Conservation (phyloP, 2,329 filamentous ascomycete species). For the Alternaria angustiovoidea region DNA sequence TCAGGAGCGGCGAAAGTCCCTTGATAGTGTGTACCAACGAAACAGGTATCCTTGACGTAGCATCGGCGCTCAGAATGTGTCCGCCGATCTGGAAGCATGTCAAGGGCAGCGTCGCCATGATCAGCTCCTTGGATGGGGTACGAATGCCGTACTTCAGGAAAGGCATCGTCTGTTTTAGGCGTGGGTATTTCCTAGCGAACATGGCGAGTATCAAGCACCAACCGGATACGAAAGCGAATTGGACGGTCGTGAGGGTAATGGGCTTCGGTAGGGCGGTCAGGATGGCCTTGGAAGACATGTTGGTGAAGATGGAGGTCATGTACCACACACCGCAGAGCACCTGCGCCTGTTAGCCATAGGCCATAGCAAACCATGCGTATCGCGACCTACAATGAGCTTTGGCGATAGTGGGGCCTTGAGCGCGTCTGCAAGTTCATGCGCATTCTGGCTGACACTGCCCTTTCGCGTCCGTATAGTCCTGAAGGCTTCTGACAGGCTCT, state of each 20-base stretch:
- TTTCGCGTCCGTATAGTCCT: conserved; percentile 80
- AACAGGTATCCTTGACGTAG: conserved; percentile 93
- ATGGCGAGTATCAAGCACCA: conserved; percentile 85
- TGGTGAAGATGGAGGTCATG: conserved; percentile 91
- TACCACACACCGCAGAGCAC: conserved; percentile 91
- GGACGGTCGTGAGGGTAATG: conserved; percentile 87
- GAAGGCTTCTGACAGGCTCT: conserved; percentile 89
- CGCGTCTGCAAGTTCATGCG: conserved; percentile 90
- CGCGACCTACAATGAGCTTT: conserved; percentile 76
- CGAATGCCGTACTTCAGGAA: conserved; percentile 86
- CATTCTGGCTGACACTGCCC: conserved; percentile 89
- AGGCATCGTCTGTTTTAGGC: conserved; percentile 74
- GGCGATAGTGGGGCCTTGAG: conserved; percentile 89
- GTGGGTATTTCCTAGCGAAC: conserved; percentile 75
- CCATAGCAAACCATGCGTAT: conserved; percentile 31
- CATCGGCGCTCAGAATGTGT: conserved; percentile 91
- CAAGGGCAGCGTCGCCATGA: conserved; percentile 87
- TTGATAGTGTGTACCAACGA: conserved; percentile 99
- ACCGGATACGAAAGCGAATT: conserved; percentile 90
- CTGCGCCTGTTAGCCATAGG: conserved; percentile 59
- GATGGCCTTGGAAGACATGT: conserved; percentile 97
- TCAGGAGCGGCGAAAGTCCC: conserved; percentile 93
- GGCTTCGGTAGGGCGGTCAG: conserved; percentile 90
- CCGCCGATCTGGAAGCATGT: conserved; percentile 93
- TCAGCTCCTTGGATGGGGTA: conserved; percentile 79